Evolutionary conservation across 768 basidiomycete species (phyloP), one percentile per base, ranked within the genome.

Genomic region (Termitomyces titanicus): DNA sequence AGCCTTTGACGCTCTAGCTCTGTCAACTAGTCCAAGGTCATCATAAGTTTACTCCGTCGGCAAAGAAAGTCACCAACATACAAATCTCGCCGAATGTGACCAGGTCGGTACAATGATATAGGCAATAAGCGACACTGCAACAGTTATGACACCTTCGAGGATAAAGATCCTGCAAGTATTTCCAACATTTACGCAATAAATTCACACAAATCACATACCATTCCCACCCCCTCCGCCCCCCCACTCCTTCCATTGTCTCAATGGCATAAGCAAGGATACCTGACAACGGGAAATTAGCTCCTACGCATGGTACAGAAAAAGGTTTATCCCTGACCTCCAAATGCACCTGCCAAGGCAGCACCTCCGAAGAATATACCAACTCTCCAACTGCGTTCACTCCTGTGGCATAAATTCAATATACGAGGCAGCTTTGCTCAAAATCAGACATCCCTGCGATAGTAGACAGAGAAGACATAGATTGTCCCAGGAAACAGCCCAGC

Each of bases 281-380:
- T 79, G 53, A 24, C 40, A 18, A 22, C 45, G 15, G 47, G 22
- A 25, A 38, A 11, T 51, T 20, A 40, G 29, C 33, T 18, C 9
- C 24, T 40, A 0, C 18, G n/a, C n/a, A n/a, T 37, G 17, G 29
- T 25, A 38, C 17, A 25, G 39, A 50, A 6, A 3, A 5, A 11
- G 53, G n/a, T 25, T 8, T 25, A n/a, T 56, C 66, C 55, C 64
- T 29, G 29, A 74, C 82, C 80, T 58, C 83, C 83, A 57, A 87
- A 86, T 2, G 85, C 84, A 25, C 85, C 84, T 7, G 84, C 81
- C 20, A 85, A 69, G 6, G 82, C 80, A 5, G 83, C 78, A 47
- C 80, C 85, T 29, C 82, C 80, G 55, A 85, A 84, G 66, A 85
- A 83, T 35, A 86, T 72, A 0, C 81, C 80, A 8, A 86, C 81